Conservation (phyloP, 75 land plant genomes). For the Cupressus sempervirens region DNA sequence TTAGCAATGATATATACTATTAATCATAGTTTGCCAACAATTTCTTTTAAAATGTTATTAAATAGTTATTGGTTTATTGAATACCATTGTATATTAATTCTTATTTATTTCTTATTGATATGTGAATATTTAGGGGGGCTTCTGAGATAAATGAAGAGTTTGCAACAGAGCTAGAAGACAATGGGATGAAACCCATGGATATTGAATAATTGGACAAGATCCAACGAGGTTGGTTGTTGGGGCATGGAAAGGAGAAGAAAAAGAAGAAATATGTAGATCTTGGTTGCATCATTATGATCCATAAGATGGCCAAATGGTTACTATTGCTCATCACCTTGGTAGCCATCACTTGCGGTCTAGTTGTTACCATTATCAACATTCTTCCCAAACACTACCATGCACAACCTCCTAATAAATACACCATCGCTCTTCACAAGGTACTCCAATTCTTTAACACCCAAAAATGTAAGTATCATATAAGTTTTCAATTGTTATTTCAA, state of each 20-base stretch:
- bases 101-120: too few relatives aligned
- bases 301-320: conserved; percentile 44
- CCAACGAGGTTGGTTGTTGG: conserved; percentile 93
- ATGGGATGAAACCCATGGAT: conserved; percentile 41
- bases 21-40: too few relatives aligned
- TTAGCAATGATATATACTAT: too few relatives aligned
- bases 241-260: conserved; percentile 49
- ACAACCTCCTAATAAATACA: conserved; percentile 73
- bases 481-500: too few relatives aligned
- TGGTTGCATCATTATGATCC: conserved; percentile 65
- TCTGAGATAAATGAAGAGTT: conserved; percentile 36
- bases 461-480: conserved; percentile 71
- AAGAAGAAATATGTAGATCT: conserved; percentile 74
- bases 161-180: conserved; percentile 49
- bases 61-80: too few relatives aligned
- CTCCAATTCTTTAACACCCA: conserved; percentile 92
- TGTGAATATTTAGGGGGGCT: too few relatives aligned
- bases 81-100: too few relatives aligned
- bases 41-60: too few relatives aligned
- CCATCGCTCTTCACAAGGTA: conserved; percentile 73
- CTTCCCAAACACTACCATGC: conserved; percentile 44
- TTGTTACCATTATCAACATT: conserved; percentile 57
- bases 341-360: conserved; percentile 46
- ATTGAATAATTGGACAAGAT: conserved; percentile 62
- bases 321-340: conserved; percentile 26